Evolutionary conservation across 441 rosid species (phyloP).

Genomic region (Adansonia gregorii): DNA sequence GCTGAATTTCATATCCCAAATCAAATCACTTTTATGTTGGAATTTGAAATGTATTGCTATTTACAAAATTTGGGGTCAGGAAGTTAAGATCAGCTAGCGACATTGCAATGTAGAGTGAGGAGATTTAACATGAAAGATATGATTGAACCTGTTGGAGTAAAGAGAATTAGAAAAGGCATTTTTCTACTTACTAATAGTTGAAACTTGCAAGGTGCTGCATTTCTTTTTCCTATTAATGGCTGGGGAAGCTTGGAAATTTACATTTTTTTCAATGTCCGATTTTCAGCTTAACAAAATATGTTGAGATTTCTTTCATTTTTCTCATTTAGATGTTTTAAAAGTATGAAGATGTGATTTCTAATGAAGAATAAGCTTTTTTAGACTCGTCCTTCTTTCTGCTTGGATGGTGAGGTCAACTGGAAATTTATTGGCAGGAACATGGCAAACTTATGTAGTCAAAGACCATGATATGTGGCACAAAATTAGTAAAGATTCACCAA

Average conservation of each 20-base stretch:
- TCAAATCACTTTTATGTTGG: not conserved
- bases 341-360: not conserved
- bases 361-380: not conserved
- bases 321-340: not conserved
- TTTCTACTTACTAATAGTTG: not conserved
- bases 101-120: not conserved
- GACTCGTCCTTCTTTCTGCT: not conserved
- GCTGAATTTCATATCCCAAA: too few relatives aligned
- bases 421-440: slow-evolving; percentile 56
- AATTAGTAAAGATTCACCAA: slow-evolving; percentile 62
- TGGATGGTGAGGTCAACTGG: slow-evolving; percentile 19
- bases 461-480: slow-evolving; percentile 88
- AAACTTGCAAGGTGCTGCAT: not conserved
- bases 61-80: not conserved
- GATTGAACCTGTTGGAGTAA: slow-evolving; percentile 1
- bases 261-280: not conserved
- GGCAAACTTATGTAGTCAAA: slow-evolving; percentile 87
- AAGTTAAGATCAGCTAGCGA: not conserved
- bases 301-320: not conserved
- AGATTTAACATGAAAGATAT: not conserved
- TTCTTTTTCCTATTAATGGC: not conserved
- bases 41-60: not conserved
- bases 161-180: not conserved
- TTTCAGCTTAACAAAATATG: not conserved
- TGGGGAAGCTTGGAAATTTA: not conserved